phyloP scores from a whole-genome alignment of 257 asterid species.

The Galeopsis tetrahit region DNA sequence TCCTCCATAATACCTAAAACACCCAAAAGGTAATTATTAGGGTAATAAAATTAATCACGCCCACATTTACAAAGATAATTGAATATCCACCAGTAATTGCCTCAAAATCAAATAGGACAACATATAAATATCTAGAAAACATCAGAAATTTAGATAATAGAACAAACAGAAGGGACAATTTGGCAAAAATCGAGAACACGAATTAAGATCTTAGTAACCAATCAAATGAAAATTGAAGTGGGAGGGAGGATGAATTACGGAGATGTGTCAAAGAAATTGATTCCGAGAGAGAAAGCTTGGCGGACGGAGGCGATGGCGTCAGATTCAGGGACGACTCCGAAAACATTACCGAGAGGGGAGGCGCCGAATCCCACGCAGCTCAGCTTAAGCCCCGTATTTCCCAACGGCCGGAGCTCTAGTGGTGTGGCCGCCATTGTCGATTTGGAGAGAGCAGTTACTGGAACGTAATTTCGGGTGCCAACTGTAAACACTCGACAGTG shows the following conservation, averaged over 20 bases:
- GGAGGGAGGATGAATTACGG: constrained; percentile 56
- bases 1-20: constrained; percentile 84
- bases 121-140: constrained; percentile 1
- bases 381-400: constrained; percentile 79
- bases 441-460: not conserved
- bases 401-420: constrained; percentile 77
- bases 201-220: not conserved
- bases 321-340: constrained; percentile 74
- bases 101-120: constrained; percentile 14
- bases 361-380: constrained; percentile 96
- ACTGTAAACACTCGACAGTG: not conserved
- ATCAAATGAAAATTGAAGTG: not conserved
- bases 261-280: constrained; percentile 96
- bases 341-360: constrained; percentile 95
- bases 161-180: not conserved
- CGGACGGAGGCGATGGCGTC: constrained; percentile 85
- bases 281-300: constrained; percentile 76
- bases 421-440: constrained; percentile 41
- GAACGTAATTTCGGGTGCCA: not conserved
- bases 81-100: constrained; percentile 7
- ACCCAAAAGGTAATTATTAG: constrained; percentile 3
- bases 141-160: not conserved
- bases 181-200: not conserved
- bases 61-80: not conserved
- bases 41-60: constrained; percentile 3